These are phyloP conservation scores for Dentipellis sp. DNA, from an alignment of 768 basidiomycete genomes.

Conservation along the genomic window DNA sequence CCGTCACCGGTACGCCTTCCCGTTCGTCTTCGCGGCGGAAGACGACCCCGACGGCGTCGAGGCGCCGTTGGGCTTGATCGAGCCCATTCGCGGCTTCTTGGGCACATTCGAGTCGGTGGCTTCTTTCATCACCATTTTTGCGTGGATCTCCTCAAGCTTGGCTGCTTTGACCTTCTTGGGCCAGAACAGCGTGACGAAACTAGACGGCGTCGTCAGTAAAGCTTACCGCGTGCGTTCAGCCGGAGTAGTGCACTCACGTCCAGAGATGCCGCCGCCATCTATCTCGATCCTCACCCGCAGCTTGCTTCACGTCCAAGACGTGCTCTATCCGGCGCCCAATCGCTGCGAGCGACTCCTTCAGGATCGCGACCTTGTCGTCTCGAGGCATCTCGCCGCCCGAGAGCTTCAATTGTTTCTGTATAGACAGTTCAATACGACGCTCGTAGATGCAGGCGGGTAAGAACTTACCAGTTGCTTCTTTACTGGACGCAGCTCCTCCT, in stretches of 20 bases:
- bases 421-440: constrained; percentile 1
- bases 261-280: constrained; percentile 93
- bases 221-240: not conserved
- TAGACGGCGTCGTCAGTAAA: constrained; percentile 21
- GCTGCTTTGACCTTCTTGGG: constrained; percentile 92
- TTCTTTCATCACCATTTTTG: constrained; percentile 92
- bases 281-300: constrained; percentile 73
- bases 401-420: constrained; percentile 88
- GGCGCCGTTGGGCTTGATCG: constrained; percentile 32
- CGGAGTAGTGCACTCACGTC: constrained; percentile 57
- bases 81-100: constrained; percentile 54
- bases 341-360: constrained; percentile 91
- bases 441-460: not conserved
- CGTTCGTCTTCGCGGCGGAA: constrained; percentile 42
- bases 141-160: constrained; percentile 91
- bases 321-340: constrained; percentile 88
- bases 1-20: constrained; percentile 50
- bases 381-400: constrained; percentile 90
- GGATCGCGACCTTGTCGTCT: constrained; percentile 91
- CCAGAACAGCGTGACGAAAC: constrained; percentile 96
- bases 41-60: constrained; percentile 31
- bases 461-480: constrained; percentile 84
- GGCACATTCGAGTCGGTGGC: constrained; percentile 38
- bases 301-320: constrained; percentile 68
- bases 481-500: constrained; percentile 92